phyloP scores from a whole-genome alignment of 164 flowering plant species.

The Tetrastigma voinierianum region DNA sequence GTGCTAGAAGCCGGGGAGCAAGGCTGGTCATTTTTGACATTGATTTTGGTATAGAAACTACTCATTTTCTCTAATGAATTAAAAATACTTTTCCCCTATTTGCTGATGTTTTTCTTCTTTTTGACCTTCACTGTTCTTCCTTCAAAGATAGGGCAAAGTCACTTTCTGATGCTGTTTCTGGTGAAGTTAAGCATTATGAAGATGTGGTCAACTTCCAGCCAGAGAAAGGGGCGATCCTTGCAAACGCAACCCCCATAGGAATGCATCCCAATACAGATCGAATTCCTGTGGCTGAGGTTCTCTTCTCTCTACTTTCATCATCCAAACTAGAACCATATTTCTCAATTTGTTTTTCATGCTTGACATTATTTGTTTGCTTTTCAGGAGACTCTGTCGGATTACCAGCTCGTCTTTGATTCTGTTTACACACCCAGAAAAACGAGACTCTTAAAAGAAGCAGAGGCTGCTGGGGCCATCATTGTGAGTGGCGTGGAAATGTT shows the following conservation, averaged over 20 bases:
- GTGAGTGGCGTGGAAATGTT: conserved; percentile 67
- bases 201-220: conserved; percentile 38
- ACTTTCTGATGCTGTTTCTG: conserved; percentile 46
- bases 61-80: not conserved
- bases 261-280: conserved; percentile 57
- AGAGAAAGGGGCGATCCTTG: conserved; percentile 52
- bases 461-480: conserved; percentile 43
- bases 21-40: conserved; percentile 43
- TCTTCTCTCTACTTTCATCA: not conserved
- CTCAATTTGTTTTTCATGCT: not conserved
- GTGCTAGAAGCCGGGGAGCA: conserved; percentile 65
- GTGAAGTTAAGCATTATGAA: conserved; percentile 39
- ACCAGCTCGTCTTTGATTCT: conserved; percentile 49
- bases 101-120: not conserved
- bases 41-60: conserved; percentile 37
- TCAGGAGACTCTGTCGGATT: conserved; percentile 37
- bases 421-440: conserved; percentile 57
- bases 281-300: conserved; percentile 56
- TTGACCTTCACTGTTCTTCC: not conserved
- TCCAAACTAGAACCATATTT: not conserved
- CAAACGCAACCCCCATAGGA: conserved; percentile 66
- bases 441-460: conserved; percentile 46
- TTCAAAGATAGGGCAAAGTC: conserved; percentile 49
- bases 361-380: not conserved
- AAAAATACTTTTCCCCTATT: not conserved